Percentiles rank a stretch among this genome's conserved stretches.
phyloP scores from a whole-genome alignment of 2,329 filamentous ascomycete species.

The Neofusicoccum parvum region DNA sequence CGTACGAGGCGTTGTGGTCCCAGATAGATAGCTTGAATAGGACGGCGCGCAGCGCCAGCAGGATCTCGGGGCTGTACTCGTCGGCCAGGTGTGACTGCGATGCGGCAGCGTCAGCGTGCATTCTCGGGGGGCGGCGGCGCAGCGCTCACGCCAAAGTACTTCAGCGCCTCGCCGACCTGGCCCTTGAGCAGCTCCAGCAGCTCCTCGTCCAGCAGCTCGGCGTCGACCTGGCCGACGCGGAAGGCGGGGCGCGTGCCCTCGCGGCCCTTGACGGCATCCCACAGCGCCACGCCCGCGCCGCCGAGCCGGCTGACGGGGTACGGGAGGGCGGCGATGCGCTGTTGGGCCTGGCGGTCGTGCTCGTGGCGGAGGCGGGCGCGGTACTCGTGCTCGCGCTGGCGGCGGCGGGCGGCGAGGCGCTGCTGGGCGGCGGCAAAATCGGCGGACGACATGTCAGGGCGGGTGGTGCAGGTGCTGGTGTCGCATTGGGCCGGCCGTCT shows the following conservation, averaged over 20 bases:
- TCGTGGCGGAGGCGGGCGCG: constrained; percentile 58
- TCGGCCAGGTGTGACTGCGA: constrained; percentile 67
- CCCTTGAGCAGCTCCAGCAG: constrained; percentile 80
- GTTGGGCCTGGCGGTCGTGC: constrained; percentile 40
- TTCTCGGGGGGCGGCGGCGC: background rate
- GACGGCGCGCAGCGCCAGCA: constrained; percentile 72
- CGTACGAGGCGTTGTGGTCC: constrained; percentile 95
- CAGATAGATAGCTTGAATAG: constrained; percentile 95
- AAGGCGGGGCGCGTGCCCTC: constrained; percentile 84
- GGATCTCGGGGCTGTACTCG: constrained; percentile 85
- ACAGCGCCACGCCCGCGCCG: constrained; percentile 55
- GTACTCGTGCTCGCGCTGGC: constrained; percentile 69
- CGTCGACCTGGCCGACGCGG: constrained; percentile 93
- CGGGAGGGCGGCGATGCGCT: constrained; percentile 48
- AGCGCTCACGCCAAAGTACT: constrained; percentile 71
- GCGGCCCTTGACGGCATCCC: constrained; percentile 72
- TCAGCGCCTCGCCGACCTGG: constrained; percentile 85
- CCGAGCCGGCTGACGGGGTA: constrained; percentile 63
- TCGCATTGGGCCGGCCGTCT: background rate
- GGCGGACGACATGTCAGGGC: constrained; percentile 51
- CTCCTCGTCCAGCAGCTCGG: constrained; percentile 92
- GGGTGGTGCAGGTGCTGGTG: background rate
- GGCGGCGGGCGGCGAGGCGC: constrained; percentile 79
- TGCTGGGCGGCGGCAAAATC: constrained; percentile 89
- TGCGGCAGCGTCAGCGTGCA: background rate